Evolutionary conservation across 2,329 filamentous ascomycete genomes (phyloP).

Genomic region (Chaetoscypha palmicola): DNA sequence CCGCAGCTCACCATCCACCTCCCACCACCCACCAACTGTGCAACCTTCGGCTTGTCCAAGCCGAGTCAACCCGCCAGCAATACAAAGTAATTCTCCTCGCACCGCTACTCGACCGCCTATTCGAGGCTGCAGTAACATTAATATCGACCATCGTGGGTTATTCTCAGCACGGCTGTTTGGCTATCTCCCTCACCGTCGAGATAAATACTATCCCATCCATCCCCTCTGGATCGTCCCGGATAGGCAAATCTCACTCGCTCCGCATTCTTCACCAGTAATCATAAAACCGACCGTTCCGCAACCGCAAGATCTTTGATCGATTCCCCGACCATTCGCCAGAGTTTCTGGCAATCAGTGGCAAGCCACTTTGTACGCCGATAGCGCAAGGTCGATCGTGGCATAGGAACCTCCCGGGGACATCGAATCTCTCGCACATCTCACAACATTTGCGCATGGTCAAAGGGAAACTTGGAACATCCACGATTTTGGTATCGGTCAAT

Average conservation of each 20-base stretch:
- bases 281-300: not conserved
- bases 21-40: slow-evolving; percentile 16
- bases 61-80: slow-evolving; percentile 21
- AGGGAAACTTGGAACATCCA: not conserved
- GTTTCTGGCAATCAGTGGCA: not conserved
- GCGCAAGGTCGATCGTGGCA: not conserved
- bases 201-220: no score
- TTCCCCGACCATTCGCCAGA: not conserved
- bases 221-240: slow-evolving; percentile 14
- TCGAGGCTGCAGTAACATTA: slow-evolving; percentile 21
- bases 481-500: no score
- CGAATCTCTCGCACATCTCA: not conserved
- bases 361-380: not conserved
- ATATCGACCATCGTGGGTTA: slow-evolving; percentile 16
- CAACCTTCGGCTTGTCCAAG: slow-evolving; percentile 21
- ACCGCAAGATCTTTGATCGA: not conserved
- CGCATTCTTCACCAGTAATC: not conserved
- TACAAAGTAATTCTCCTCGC: slow-evolving; percentile 5
- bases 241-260: not conserved
- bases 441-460: not conserved
- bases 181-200: slow-evolving; percentile 5
- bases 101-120: slow-evolving; percentile 25
- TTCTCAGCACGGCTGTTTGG: slow-evolving; percentile 16
- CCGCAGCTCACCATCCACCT: slow-evolving; percentile 8
- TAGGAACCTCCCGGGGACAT: not conserved